Conservation (phyloP, 257 asterid species). For the Penstemon newberryi region DNA sequence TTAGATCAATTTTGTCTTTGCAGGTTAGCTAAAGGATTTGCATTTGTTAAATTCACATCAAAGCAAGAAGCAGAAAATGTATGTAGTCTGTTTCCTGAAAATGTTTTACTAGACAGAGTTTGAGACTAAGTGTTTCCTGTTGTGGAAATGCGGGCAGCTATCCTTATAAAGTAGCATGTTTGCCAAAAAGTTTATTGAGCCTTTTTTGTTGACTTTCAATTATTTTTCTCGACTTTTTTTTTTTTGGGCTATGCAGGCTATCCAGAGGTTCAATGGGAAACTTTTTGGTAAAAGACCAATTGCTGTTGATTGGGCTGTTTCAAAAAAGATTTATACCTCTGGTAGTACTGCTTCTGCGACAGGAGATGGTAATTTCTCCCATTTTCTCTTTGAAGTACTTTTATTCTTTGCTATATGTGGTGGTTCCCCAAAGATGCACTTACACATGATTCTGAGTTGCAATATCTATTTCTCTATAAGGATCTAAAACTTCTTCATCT, state of each 20-base stretch:
- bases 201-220: neutral
- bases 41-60: constrained; percentile 87
- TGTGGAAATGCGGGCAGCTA: neutral
- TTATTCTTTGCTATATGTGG: constrained; percentile 8
- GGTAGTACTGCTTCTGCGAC: constrained; percentile 48
- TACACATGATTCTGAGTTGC: neutral
- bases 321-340: constrained; percentile 67
- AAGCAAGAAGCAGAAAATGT: constrained; percentile 89
- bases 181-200: constrained; percentile 8
- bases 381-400: constrained; percentile 23
- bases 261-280: constrained; percentile 76
- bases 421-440: neutral
- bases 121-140: constrained; percentile 1
- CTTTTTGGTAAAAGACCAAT: constrained; percentile 66
- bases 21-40: constrained; percentile 89
- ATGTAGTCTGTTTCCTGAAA: constrained; percentile 27
- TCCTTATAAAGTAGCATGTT: too few species aligned
- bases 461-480: neutral
- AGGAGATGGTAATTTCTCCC: constrained; percentile 55
- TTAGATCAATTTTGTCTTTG: constrained; percentile 28
- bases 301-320: constrained; percentile 96
- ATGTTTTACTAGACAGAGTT: constrained; percentile 22
- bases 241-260: constrained; percentile 52
- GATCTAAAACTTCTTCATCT: neutral
- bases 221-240: constrained; percentile 11